A percentile compares a stretch with the other conserved stretches of the same genome.
These are phyloP conservation scores for Hirschioporus abietinus DNA, from an alignment of 768 basidiomycete species.

Conservation along the genomic window DNA sequence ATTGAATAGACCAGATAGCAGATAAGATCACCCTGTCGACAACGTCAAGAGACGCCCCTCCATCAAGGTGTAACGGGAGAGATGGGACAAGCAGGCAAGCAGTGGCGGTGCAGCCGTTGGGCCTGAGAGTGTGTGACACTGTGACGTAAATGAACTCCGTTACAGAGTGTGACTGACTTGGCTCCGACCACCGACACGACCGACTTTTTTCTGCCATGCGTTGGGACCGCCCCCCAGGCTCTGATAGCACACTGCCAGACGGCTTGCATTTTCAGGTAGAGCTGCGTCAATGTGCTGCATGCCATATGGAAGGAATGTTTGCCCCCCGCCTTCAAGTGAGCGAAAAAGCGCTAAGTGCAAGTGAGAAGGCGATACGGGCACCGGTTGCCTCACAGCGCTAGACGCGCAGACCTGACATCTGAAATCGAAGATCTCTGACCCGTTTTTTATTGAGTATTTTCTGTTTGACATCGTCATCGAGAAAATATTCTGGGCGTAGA, in stretches of 20 bases:
- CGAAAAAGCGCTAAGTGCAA: background rate
- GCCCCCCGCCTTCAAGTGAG: background rate
- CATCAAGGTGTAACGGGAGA: background rate
- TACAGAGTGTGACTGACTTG: no score
- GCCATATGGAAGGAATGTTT: background rate
- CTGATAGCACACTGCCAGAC: background rate
- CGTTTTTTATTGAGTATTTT: background rate
- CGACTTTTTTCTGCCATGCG: background rate
- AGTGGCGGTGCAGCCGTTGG: background rate
- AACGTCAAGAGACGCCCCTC: background rate
- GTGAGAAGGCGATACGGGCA: background rate
- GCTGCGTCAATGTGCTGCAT: background rate
- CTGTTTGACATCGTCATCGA: background rate
- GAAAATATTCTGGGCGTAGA: background rate
- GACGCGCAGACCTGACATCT: background rate
- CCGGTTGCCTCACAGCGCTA: background rate
- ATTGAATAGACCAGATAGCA: background rate
- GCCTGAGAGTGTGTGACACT: background rate
- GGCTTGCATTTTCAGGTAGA: background rate
- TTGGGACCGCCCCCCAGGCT: background rate
- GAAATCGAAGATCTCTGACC: background rate
- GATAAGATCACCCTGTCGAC: constrained; percentile 1
- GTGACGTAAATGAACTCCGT: background rate
- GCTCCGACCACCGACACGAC: background rate
- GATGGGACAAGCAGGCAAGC: background rate